A percentile compares a stretch with the other conserved stretches of the same genome.
Conservation (phyloP, 2,329 filamentous ascomycete genomes). For the Piedraia hortae region DNA sequence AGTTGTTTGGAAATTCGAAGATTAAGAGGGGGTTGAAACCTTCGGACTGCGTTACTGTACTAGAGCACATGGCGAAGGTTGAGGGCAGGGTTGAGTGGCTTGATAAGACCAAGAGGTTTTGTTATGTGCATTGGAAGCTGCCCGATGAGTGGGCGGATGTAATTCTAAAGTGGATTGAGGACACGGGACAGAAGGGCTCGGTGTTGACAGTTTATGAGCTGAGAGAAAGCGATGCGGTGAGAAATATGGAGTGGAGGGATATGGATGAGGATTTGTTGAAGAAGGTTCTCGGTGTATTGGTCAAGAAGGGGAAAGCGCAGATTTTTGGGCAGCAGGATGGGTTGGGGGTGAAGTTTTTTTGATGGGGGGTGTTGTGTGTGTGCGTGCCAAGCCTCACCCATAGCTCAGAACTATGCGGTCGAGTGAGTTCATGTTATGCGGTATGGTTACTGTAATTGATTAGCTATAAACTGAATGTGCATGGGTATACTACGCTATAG, state of each 20-base stretch:
- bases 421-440: too few relatives aligned
- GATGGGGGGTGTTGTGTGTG: too few relatives aligned
- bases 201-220: constrained; percentile 88
- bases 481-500: too few relatives aligned
- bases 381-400: too few relatives aligned
- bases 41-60: constrained; percentile 24
- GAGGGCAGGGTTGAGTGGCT: constrained; percentile 36
- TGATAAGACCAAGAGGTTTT: constrained; percentile 11
- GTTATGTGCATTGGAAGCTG: constrained; percentile 61
- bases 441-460: too few relatives aligned
- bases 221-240: constrained; percentile 56
- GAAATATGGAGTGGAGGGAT: constrained; percentile 15
- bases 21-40: constrained; percentile 21
- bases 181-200: constrained; percentile 62
- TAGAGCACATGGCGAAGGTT: constrained; percentile 27
- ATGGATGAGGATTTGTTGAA: constrained; percentile 62
- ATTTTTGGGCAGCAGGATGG: constrained; percentile 76
- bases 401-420: too few relatives aligned
- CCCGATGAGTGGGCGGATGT: constrained; percentile 72
- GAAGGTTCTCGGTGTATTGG: constrained; percentile 51
- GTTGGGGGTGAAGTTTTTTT: constrained; percentile 92
- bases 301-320: constrained; percentile 77
- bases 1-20: constrained; percentile 24
- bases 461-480: too few relatives aligned
- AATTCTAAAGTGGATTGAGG: constrained; percentile 55